Conservation (phyloP, 2,329 filamentous ascomycete species). For the Botrytis porri region DNA sequence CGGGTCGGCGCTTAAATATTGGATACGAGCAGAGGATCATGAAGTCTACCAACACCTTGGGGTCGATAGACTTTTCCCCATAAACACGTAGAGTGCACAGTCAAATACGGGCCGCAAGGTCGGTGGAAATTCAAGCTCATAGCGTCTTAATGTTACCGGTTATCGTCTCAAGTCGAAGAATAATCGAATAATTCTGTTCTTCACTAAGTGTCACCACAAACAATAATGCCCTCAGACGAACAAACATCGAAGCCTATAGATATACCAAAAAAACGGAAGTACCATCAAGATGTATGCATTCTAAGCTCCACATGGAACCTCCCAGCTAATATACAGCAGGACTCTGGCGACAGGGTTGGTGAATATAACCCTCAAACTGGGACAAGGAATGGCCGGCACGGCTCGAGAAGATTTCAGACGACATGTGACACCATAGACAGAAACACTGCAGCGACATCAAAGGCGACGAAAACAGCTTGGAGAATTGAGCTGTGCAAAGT, state of each 20-base stretch:
- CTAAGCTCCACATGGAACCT: neutral
- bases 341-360: neutral
- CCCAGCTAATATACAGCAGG: neutral
- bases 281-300: no score
- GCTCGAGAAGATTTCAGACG: neutral
- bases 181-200: neutral
- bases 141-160: no score
- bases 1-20: constrained; percentile 1
- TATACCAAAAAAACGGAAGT: neutral
- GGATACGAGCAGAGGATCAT: neutral
- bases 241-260: neutral
- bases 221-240: neutral
- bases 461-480: neutral
- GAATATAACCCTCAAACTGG: neutral
- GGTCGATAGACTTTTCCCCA: neutral
- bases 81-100: neutral
- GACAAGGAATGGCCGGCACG: neutral
- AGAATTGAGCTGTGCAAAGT: no score
- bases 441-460: neutral
- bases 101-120: neutral
- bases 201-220: neutral
- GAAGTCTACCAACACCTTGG: neutral
- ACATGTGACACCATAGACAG: neutral
- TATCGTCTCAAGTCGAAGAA: neutral
- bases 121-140: neutral